phyloP scores from a whole-genome alignment of 1,139 yeast genomes.

The Hansenula sp. region DNA sequence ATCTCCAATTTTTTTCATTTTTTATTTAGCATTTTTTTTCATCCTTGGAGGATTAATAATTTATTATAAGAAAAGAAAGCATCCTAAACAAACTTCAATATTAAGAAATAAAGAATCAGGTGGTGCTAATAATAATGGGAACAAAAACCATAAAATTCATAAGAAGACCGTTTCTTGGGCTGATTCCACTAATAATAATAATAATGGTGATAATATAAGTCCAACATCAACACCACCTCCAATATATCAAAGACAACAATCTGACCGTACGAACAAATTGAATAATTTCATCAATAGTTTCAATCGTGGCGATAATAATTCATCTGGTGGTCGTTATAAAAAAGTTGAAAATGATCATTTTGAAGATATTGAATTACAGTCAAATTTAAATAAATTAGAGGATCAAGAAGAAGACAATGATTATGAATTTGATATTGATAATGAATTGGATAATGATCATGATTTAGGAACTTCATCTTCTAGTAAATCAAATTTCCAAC shows the following conservation, averaged over 20 bases:
- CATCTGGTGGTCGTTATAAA: not conserved
- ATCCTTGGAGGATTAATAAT: constrained; percentile 16
- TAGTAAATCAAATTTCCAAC: not conserved
- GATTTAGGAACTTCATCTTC: not conserved
- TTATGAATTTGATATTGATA: constrained; percentile 37
- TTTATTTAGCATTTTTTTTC: constrained; percentile 17
- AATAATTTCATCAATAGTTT: not conserved
- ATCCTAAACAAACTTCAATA: constrained; percentile 23
- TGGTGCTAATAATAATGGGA: constrained; percentile 8
- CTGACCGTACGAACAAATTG: not conserved
- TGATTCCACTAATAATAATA: constrained; percentile 16
- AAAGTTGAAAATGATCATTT: constrained; percentile 8
- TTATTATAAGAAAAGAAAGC: constrained; percentile 15
- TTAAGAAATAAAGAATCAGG: constrained; percentile 20
- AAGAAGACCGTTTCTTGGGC: constrained; percentile 32
- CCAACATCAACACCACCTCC: not conserved
- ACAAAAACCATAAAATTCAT: constrained; percentile 1
- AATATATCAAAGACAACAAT: not conserved
- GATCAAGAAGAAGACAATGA: constrained; percentile 26
- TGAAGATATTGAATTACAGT: constrained; percentile 20
- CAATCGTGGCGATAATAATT: not conserved
- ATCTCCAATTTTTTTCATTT: constrained; percentile 16
- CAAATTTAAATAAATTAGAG: constrained; percentile 2
- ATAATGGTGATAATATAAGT: not conserved
- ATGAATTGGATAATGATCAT: constrained; percentile 10